phyloP scores from a whole-genome alignment of 345 rosid genomes.

The Euphorbia tirucalli region DNA sequence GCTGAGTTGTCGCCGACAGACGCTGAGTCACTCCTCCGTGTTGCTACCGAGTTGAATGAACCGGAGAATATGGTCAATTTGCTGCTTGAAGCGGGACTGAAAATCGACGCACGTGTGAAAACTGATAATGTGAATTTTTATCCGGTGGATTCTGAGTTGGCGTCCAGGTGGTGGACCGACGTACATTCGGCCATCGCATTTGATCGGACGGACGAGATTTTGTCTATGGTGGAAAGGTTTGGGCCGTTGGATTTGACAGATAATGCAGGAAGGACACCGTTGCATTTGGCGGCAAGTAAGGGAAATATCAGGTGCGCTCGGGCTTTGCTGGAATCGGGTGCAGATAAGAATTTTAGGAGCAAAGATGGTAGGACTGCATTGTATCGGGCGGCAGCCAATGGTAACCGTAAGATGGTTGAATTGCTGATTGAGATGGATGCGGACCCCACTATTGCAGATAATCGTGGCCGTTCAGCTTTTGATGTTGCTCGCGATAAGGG shows the following conservation, averaged over 20 bases:
- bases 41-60: slow-evolving; percentile 35
- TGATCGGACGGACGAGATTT: slow-evolving; percentile 34
- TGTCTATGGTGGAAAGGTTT: slow-evolving; percentile 14
- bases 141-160: slow-evolving; percentile 18
- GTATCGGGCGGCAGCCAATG: slow-evolving; percentile 36
- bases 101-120: slow-evolving; percentile 13
- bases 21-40: slow-evolving; percentile 43
- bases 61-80: slow-evolving; percentile 41
- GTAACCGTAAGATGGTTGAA: slow-evolving; percentile 46
- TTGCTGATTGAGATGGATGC: slow-evolving; percentile 39
- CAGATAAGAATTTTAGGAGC: slow-evolving; percentile 34
- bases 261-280: slow-evolving; percentile 40
- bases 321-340: slow-evolving; percentile 41
- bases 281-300: slow-evolving; percentile 38
- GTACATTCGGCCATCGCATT: slow-evolving; percentile 32
- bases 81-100: slow-evolving; percentile 46
- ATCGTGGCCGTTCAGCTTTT: slow-evolving; percentile 46
- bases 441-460: slow-evolving; percentile 38
- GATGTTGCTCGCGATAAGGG: slow-evolving; percentile 39
- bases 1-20: slow-evolving; percentile 31
- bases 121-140: not conserved
- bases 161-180: slow-evolving; percentile 42
- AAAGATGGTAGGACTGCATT: slow-evolving; percentile 39
- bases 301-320: slow-evolving; percentile 35
- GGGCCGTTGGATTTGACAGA: slow-evolving; percentile 39